phyloP scores from a whole-genome alignment of 1,284 basidiomycete species.

The Ustanciosporium gigantosporum region DNA sequence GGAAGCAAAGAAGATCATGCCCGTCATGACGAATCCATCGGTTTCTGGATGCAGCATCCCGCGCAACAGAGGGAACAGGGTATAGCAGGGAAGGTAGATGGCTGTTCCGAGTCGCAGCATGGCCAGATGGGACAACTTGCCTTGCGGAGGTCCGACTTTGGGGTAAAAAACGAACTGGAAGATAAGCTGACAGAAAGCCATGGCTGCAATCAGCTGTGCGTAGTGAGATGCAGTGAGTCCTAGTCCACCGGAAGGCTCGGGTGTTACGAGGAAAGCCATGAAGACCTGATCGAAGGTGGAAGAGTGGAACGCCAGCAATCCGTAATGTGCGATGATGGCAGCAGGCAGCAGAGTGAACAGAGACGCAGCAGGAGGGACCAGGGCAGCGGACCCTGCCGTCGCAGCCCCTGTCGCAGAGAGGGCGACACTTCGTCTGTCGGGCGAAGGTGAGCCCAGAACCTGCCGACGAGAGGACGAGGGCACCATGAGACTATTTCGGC shows the following conservation, averaged over 20 bases:
- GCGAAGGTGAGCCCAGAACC: conserved; percentile 4
- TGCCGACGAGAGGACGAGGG: neutral
- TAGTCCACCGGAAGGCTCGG: conserved; percentile 53
- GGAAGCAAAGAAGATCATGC: conserved; percentile 61
- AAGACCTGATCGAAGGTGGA: conserved; percentile 61
- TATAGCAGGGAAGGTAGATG: conserved; percentile 43
- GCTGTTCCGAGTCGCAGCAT: conserved; percentile 55
- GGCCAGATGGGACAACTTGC: conserved; percentile 54
- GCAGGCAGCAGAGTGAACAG: conserved; percentile 51
- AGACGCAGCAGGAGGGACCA: conserved; percentile 13
- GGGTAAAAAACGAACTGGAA: conserved; percentile 68
- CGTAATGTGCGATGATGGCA: conserved; percentile 59
- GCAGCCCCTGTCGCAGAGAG: neutral
- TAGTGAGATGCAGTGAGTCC: conserved; percentile 60
- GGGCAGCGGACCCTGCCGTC: neutral
- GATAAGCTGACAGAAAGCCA: conserved; percentile 53
- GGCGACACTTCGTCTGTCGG: conserved; percentile 8
- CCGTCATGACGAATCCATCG: conserved; percentile 62
- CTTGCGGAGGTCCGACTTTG: conserved; percentile 64
- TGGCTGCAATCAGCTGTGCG: conserved; percentile 59
- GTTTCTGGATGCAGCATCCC: conserved; percentile 59
- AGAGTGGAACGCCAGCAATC: conserved; percentile 56
- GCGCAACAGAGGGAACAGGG: conserved; percentile 63
- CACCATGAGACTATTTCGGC: conserved; percentile 16
- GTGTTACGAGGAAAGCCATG: conserved; percentile 60